A percentile compares a stretch with the other conserved stretches of the same genome.
These are phyloP conservation scores for Xerocomellus intermedius DNA, from an alignment of 768 basidiomycete species.

Conservation along the genomic window DNA sequence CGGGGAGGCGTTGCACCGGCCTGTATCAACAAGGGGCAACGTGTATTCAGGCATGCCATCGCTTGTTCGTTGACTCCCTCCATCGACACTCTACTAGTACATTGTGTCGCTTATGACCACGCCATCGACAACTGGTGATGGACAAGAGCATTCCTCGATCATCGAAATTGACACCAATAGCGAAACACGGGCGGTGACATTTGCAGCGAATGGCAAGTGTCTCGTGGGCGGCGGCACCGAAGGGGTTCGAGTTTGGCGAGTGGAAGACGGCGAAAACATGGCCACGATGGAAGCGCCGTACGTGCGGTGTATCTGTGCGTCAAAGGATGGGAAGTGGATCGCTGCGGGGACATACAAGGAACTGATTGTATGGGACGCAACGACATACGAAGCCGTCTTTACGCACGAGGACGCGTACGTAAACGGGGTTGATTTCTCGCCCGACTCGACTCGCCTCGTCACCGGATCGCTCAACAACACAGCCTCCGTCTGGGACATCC, in stretches of 20 bases:
- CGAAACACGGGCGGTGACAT: neutral
- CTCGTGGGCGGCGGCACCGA: neutral
- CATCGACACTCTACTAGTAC: neutral
- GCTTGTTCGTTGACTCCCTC: too few species aligned
- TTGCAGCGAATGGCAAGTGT: neutral
- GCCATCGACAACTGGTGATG: neutral
- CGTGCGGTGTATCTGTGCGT: constrained; percentile 3
- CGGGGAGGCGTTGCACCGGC: too few species aligned
- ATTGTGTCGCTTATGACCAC: neutral
- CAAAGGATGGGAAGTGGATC: constrained; percentile 5
- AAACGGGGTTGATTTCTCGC: constrained; percentile 5
- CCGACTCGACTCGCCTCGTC: constrained; percentile 1
- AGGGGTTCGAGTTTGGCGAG: neutral
- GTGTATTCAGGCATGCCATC: too few species aligned
- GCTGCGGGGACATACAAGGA: neutral
- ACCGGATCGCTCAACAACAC: neutral
- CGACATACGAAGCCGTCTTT: neutral
- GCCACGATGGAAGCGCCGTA: neutral
- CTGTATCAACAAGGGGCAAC: too few species aligned
- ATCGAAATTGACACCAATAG: neutral
- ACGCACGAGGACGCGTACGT: neutral
- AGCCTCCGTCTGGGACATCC: neutral
- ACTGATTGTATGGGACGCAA: neutral
- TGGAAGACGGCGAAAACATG: neutral
- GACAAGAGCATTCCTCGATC: neutral